A percentile compares a stretch with the other conserved stretches of the same genome.
These are phyloP conservation scores for Marchantia paleacea DNA, from an alignment of 225 moss, liverwort and hornwort species.

Conservation along the genomic window DNA sequence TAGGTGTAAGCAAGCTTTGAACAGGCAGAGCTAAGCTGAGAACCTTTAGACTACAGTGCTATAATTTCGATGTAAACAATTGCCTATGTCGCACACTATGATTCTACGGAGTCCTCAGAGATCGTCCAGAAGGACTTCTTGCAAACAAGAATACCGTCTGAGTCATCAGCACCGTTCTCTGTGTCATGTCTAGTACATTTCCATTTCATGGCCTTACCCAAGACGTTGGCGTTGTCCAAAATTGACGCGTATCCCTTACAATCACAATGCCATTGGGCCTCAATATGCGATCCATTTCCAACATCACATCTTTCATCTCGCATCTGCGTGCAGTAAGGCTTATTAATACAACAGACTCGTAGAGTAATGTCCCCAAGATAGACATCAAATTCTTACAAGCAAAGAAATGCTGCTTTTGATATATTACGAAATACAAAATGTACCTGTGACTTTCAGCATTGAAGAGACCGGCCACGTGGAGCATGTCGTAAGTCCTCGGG, in stretches of 20 bases:
- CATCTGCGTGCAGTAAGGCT: conserved; percentile 49
- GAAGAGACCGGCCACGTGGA: conserved; percentile 67
- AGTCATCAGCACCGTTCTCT: conserved; percentile 62
- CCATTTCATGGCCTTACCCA: conserved; percentile 89
- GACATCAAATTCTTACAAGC: not conserved
- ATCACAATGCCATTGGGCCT: conserved; percentile 76
- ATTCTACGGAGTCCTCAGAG: conserved; percentile 15
- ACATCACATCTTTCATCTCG: conserved; percentile 80
- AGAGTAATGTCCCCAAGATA: not conserved
- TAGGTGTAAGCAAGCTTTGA: conserved; percentile 13
- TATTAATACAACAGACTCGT: not conserved
- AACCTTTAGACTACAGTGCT: conserved; percentile 5
- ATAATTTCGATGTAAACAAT: not conserved
- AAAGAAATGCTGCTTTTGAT: not conserved
- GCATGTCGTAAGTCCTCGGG: conserved; percentile 69
- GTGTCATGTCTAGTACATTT: conserved; percentile 74
- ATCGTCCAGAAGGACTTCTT: conserved; percentile 69
- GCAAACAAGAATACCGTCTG: conserved; percentile 69
- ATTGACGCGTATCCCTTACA: conserved; percentile 62
- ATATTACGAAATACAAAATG: not conserved
- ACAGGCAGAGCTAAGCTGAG: conserved; percentile 8
- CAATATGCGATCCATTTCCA: conserved; percentile 90
- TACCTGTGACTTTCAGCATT: conserved; percentile 80
- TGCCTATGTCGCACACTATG: conserved; percentile 4
- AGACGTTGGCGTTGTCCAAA: conserved; percentile 60